phyloP scores from a whole-genome alignment of 495 filamentous ascomycete genomes.

The Wilcoxina mikolae region DNA sequence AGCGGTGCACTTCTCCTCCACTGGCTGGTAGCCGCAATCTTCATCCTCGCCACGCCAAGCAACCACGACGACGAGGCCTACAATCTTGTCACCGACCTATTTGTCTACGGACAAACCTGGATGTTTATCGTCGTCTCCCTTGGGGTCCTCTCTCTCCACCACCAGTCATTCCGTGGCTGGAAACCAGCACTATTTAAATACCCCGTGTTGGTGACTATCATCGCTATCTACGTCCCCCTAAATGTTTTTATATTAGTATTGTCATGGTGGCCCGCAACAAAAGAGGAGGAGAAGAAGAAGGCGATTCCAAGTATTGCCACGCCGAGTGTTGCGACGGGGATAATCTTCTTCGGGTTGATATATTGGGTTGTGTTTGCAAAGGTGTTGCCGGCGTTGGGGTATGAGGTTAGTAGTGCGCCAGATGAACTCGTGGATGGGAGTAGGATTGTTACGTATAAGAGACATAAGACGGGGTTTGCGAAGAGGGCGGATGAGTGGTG shows the following conservation, averaged over 20 bases:
- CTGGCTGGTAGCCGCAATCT: slow-evolving; percentile 12
- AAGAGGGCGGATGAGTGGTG: slow-evolving; percentile 14
- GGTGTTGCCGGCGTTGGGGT: slow-evolving; percentile 12
- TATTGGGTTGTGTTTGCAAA: slow-evolving; percentile 20
- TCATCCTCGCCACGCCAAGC: slow-evolving; percentile 13
- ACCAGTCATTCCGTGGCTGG: slow-evolving; percentile 12
- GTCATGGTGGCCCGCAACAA: slow-evolving; percentile 16
- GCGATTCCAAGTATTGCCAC: slow-evolving; percentile 13
- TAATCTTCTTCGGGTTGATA: slow-evolving; percentile 14
- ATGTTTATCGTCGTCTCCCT: slow-evolving; percentile 15
- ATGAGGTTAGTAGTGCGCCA: slow-evolving; percentile 14
- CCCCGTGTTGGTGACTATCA: slow-evolving; percentile 9
- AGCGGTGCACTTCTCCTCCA: slow-evolving; percentile 15
- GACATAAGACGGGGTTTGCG: slow-evolving; percentile 20
- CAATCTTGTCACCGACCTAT: slow-evolving; percentile 16
- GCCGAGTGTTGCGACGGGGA: slow-evolving; percentile 11
- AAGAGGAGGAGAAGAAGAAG: not conserved
- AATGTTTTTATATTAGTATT: slow-evolving; percentile 16
- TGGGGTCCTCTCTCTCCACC: slow-evolving; percentile 11
- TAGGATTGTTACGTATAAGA: slow-evolving; percentile 19
- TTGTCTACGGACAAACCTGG: slow-evolving; percentile 16
- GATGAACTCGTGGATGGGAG: slow-evolving; percentile 20
- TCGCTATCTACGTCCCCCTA: slow-evolving; percentile 12
- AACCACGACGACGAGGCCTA: slow-evolving; percentile 17
- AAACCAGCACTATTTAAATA: slow-evolving; percentile 11